phyloP scores from a whole-genome alignment of 768 basidiomycete species.

The Hygrocybe punicea region DNA sequence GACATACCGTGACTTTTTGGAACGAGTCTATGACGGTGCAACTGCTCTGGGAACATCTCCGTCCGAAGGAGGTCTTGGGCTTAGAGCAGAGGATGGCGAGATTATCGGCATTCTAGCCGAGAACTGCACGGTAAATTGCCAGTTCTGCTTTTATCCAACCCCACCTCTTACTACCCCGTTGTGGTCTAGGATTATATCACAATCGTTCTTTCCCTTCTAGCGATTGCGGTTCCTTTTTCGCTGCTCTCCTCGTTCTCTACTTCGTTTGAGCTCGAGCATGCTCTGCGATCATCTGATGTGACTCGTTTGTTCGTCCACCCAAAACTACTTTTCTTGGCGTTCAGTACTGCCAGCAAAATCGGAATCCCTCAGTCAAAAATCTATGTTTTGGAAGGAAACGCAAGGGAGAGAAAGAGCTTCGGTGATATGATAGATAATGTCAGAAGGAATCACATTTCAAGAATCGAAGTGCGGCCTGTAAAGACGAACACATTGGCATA shows the following conservation, averaged over 20 bases:
- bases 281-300: conserved; percentile 44
- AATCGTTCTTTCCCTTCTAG: conserved; percentile 48
- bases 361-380: conserved; percentile 41
- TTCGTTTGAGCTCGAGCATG: conserved; percentile 52
- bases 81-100: conserved; percentile 46
- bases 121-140: conserved; percentile 57
- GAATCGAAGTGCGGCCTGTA: conserved; percentile 44
- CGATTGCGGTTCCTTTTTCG: conserved; percentile 49
- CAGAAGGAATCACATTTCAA: conserved; percentile 36
- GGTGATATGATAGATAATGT: conserved; percentile 41
- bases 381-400: conserved; percentile 44
- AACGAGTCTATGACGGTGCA: conserved; percentile 50
- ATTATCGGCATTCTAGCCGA: conserved; percentile 69
- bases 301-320: conserved; percentile 56
- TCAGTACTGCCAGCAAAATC: conserved; percentile 36
- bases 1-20: conserved; percentile 47
- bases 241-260: conserved; percentile 56
- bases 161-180: not conserved
- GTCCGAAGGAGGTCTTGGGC: conserved; percentile 53
- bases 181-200: conserved; percentile 53
- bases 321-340: conserved; percentile 40
- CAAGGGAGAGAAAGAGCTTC: conserved; percentile 41
- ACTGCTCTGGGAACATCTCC: conserved; percentile 52
- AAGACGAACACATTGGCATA: conserved; percentile 59
- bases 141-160: not conserved